Base-by-base conservation (phyloP, 352 stramenopile genomes). In the Pythium chondricola region DNA sequence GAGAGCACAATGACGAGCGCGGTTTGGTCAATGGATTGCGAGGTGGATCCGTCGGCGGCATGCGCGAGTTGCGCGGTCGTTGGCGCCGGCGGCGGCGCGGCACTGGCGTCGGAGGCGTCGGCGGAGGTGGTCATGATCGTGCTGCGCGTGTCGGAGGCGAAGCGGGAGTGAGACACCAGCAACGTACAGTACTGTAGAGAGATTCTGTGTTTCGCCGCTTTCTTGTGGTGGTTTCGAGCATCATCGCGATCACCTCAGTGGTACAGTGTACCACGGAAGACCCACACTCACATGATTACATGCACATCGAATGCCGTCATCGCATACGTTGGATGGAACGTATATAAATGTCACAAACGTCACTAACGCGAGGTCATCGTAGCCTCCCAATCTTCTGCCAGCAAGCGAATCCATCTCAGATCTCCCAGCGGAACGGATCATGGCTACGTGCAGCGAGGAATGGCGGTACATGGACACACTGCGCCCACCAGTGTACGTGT, bases 401-500 rank as follows among this genome's bases (percentile, higher is more conserved):
- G n/a, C n/a, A n/a, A n/a, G n/a, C n/a, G n/a, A n/a, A n/a, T n/a
- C n/a, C n/a, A n/a, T n/a, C n/a, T n/a, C n/a, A n/a, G n/a, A n/a
- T n/a, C n/a, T n/a, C n/a, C n/a, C n/a, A n/a, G 29, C 29, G 8
- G 7, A 33, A 42, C 20, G 17, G 14, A 39, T 7, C 4, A 49
- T 46, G 51, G 22, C 35, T 22, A 42, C 41, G 22, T 45, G 47
- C 32, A 44, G 54, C 48, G 43, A 13, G 42, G 67, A 74, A 54
- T 77, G 67, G 67, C 20, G 14, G 32, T 68, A 63, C 50, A 86
- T 88, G 79, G 68, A 80, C 63, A 63, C 69, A 32, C 64, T 90
- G 50, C 67, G 66, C 13, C 71, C 79, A 31, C 79, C 79, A 1
- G 51, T 72, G 51, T 90, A 90, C 59, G 61, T 87, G 3, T 90